Evolutionary conservation across 257 asterid species (phyloP).

Genomic region (Galeopsis tetrahit): DNA sequence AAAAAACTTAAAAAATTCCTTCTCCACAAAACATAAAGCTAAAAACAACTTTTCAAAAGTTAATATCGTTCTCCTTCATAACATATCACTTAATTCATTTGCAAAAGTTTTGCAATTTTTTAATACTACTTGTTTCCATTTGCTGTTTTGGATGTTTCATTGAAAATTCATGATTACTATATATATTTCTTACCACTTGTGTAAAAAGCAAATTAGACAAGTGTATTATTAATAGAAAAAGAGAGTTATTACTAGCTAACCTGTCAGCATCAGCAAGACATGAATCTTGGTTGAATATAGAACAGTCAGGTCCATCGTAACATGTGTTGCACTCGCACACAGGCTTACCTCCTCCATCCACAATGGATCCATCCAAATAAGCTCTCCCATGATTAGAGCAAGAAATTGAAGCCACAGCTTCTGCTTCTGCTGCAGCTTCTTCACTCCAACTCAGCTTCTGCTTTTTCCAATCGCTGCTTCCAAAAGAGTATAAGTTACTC

Average conservation of each 20-base stretch:
- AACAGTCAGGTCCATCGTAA: conserved; percentile 62
- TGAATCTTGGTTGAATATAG: conserved; percentile 44
- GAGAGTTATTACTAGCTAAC: not conserved
- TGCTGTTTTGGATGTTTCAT: too few species aligned
- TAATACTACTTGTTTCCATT: too few species aligned
- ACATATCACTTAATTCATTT: too few species aligned
- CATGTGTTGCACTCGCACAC: conserved; percentile 74
- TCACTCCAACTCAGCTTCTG: conserved; percentile 59
- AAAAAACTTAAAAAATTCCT: too few species aligned
- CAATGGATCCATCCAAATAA: conserved; percentile 53
- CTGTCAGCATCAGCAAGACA: conserved; percentile 9
- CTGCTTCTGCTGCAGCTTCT: conserved; percentile 70
- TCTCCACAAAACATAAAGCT: too few species aligned
- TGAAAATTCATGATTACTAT: too few species aligned
- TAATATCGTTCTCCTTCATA: too few species aligned
- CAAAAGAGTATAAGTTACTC: conserved; percentile 35
- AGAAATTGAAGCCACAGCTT: conserved; percentile 47
- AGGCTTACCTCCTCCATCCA: conserved; percentile 38
- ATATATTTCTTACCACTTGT: too few species aligned
- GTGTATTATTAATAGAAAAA: too few species aligned
- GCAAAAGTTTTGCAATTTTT: too few species aligned
- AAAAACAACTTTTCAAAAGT: too few species aligned
- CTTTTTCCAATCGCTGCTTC: conserved; percentile 4
- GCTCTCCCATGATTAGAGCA: conserved; percentile 80
- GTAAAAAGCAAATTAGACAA: too few species aligned